These are phyloP conservation scores for Eimeria falciformis DNA, from an alignment of 169 alveolate species.

Conservation along the genomic window DNA sequence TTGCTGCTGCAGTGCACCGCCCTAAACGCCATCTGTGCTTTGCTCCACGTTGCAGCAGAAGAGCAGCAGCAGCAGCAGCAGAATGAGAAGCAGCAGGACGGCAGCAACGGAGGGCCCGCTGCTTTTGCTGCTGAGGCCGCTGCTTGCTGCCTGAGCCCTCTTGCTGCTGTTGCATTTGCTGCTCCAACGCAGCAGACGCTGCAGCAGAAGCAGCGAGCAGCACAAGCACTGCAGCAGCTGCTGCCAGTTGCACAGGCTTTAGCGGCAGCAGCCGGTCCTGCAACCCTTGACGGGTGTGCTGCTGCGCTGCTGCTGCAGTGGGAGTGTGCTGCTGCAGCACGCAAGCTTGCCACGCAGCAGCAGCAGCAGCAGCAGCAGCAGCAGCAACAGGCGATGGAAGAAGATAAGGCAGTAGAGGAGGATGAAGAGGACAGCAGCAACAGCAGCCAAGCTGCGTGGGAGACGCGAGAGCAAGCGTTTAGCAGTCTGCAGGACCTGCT, in stretches of 20 bases:
- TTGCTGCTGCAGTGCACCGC: conserved; percentile 39
- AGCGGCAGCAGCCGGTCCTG: conserved; percentile 23
- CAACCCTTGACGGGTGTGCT: conserved; percentile 20
- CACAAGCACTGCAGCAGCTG: conserved; percentile 37
- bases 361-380: conserved; percentile 37
- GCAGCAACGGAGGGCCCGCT: background rate
- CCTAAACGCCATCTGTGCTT: background rate
- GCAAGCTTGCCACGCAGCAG: background rate
- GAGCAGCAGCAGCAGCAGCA: conserved; percentile 63
- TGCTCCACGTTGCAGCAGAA: background rate
- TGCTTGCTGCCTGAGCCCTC: background rate
- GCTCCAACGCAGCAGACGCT: conserved; percentile 46
- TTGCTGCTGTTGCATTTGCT: background rate
- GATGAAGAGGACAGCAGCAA: background rate
- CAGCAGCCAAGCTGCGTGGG: background rate
- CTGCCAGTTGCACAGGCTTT: conserved; percentile 23
- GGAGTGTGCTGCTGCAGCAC: conserved; percentile 56
- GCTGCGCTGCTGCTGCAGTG: conserved; percentile 45
- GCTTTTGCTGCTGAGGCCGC: conserved; percentile 47
- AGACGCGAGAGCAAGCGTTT: background rate
- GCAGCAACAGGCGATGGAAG: conserved; percentile 35
- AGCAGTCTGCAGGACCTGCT: conserved; percentile 11
- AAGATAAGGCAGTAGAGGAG: conserved; percentile 18
- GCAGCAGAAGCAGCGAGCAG: conserved; percentile 24
- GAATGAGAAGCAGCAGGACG: background rate